phyloP scores from a whole-genome alignment of 139 green algal species.

The Chlorella vulgaris region DNA sequence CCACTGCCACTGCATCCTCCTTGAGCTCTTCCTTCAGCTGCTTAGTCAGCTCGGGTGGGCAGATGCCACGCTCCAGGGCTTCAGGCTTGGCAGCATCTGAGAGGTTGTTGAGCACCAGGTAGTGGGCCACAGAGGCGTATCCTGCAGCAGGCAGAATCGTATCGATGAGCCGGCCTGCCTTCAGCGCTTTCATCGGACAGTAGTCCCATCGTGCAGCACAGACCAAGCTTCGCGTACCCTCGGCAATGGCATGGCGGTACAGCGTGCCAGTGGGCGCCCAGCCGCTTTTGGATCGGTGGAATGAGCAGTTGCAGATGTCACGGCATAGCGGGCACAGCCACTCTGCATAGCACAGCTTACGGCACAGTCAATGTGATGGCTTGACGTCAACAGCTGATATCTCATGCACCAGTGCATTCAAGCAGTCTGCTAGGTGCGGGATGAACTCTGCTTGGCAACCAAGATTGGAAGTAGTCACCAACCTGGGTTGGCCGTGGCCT shows the following conservation, averaged over 20 bases:
- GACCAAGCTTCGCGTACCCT: conserved; percentile 35
- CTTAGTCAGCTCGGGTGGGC: conserved; percentile 12
- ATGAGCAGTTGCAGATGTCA: conserved; percentile 85
- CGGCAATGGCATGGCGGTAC: conserved; percentile 56
- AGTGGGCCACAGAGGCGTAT: conserved; percentile 76
- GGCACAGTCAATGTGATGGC: background rate
- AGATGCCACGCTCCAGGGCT: conserved; percentile 15
- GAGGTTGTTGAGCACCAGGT: conserved; percentile 72
- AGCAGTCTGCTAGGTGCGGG: too few relatives aligned
- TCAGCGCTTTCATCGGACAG: too few relatives aligned
- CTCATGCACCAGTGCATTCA: too few relatives aligned
- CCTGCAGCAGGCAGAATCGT: conserved; percentile 37
- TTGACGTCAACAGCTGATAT: background rate
- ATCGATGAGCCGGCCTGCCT: too few relatives aligned
- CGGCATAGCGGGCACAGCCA: conserved; percentile 80
- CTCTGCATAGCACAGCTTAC: background rate
- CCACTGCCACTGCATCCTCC: background rate
- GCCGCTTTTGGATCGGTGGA: conserved; percentile 63
- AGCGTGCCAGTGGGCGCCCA: conserved; percentile 69
- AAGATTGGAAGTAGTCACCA: too few relatives aligned
- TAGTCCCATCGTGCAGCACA: too few relatives aligned
- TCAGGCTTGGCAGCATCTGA: conserved; percentile 20
- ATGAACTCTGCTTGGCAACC: too few relatives aligned
- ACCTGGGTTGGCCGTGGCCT: conserved; percentile 49
- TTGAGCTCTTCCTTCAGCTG: conserved; percentile 24